Evolutionary conservation across 345 rosid species (phyloP).

Genomic region (Rhodamnia rubescens): DNA sequence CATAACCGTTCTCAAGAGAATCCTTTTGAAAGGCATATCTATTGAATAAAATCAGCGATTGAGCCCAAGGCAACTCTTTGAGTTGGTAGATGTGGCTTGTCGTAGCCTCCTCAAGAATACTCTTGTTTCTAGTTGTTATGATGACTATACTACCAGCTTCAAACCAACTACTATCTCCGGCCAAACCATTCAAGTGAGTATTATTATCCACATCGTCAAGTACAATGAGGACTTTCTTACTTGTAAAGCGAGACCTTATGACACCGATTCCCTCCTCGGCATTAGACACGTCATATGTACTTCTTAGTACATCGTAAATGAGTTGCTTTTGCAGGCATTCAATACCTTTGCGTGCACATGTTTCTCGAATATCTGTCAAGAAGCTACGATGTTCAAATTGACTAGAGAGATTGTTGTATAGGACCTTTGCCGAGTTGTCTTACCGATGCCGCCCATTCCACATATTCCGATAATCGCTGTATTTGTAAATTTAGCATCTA

Average conservation of each 20-base stretch:
- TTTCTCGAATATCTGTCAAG: background rate
- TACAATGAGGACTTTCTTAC: background rate
- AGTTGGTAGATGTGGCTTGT: background rate
- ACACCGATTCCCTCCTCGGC: background rate
- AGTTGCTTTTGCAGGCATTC: background rate
- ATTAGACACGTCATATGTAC: background rate
- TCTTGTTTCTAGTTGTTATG: background rate
- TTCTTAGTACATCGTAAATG: background rate
- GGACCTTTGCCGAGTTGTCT: background rate
- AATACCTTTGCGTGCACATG: fast-evolving
- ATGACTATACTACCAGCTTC: background rate
- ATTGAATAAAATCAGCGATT: background rate
- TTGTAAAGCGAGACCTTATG: background rate
- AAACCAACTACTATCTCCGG: background rate
- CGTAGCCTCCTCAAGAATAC: background rate
- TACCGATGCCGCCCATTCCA: background rate
- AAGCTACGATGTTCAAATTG: background rate
- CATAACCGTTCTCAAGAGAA: background rate
- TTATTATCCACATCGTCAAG: background rate
- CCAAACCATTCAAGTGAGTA: background rate
- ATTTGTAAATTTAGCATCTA: background rate
- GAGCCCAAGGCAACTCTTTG: background rate
- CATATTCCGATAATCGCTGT: background rate
- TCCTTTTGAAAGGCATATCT: background rate
- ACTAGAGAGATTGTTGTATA: background rate